A percentile compares a stretch with the other conserved stretches of the same genome.
Evolutionary conservation across 2,329 filamentous ascomycete genomes (phyloP).

Genomic region (Xylariaceae sp.): DNA sequence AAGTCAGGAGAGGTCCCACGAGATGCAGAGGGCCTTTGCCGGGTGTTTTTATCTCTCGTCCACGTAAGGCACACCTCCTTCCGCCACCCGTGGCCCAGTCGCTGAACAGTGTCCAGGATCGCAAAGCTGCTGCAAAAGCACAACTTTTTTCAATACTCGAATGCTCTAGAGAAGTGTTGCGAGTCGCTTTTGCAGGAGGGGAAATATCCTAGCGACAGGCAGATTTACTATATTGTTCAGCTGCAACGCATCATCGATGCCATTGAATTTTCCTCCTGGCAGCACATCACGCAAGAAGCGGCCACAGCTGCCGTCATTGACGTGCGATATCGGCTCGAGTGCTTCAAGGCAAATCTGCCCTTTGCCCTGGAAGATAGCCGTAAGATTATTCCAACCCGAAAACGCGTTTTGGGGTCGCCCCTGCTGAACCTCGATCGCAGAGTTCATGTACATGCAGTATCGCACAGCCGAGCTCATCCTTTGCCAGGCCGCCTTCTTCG

Average conservation of each 20-base stretch:
- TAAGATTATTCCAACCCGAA: constrained; percentile 19
- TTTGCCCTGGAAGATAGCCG: constrained; percentile 19
- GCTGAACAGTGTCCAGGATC: constrained; percentile 16
- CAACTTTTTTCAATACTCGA: constrained; percentile 14
- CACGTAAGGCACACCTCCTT: constrained; percentile 2
- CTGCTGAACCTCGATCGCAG: constrained; percentile 12
- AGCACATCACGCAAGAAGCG: constrained; percentile 13
- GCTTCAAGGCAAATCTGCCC: constrained; percentile 1
- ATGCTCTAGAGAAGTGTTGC: constrained; percentile 27
- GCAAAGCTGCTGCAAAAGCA: constrained; percentile 30
- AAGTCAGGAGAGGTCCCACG: constrained; percentile 9
- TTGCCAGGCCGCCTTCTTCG: constrained; percentile 29
- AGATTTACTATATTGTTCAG: constrained; percentile 27
- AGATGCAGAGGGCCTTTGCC: constrained; percentile 34
- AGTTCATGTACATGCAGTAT: constrained; percentile 30
- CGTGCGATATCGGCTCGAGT: constrained; percentile 24
- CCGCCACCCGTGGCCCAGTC: neutral
- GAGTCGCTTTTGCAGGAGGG: constrained; percentile 22
- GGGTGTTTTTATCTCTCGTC: constrained; percentile 36
- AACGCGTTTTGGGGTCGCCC: neutral
- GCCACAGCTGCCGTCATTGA: constrained; percentile 23
- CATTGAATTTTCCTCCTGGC: constrained; percentile 22
- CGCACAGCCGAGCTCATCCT: constrained; percentile 31
- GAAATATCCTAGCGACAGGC: constrained; percentile 26
- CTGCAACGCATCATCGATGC: constrained; percentile 31